Evolutionary conservation across 2,329 filamentous ascomycete genomes (phyloP).

Genomic region (Claviceps paspali): DNA sequence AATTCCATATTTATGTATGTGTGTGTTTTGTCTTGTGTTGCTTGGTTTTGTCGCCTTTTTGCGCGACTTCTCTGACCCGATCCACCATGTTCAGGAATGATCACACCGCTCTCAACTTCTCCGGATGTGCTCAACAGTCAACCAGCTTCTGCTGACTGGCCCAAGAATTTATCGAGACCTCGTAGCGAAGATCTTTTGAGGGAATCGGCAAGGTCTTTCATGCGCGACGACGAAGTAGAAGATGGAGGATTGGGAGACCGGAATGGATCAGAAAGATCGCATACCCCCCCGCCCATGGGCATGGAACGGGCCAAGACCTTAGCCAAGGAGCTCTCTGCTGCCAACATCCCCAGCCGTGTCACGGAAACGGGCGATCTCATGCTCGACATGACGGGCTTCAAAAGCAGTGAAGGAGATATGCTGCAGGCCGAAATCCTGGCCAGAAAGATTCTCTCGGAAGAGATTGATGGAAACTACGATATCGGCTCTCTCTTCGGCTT

Average conservation of each 20-base stretch:
- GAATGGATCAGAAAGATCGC: constrained; percentile 40
- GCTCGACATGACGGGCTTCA: constrained; percentile 96
- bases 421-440: constrained; percentile 86
- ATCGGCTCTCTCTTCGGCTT: constrained; percentile 91
- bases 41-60: too few species aligned
- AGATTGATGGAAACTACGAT: constrained; percentile 88
- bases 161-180: constrained; percentile 25
- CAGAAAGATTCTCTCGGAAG: constrained; percentile 79
- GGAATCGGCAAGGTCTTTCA: constrained; percentile 24
- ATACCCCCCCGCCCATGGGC: constrained; percentile 64
- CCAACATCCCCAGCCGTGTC: constrained; percentile 86
- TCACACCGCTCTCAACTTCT: constrained; percentile 39
- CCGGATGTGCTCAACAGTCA: constrained; percentile 32
- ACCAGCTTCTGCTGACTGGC: constrained; percentile 37
- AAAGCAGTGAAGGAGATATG: constrained; percentile 83
- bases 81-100: constrained; percentile 20
- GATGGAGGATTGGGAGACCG: constrained; percentile 21
- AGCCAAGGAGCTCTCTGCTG: constrained; percentile 73
- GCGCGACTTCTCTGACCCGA: constrained; percentile 2
- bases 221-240: constrained; percentile 20
- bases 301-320: constrained; percentile 70
- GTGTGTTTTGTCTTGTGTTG: too few species aligned
- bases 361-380: constrained; percentile 88
- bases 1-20: not conserved
- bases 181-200: constrained; percentile 41